Percentiles rank a stretch among this genome's conserved stretches.
Evolutionary conservation across 2,329 filamentous ascomycete genomes (phyloP).

Genomic region (Aspergillus novoparasiticus): DNA sequence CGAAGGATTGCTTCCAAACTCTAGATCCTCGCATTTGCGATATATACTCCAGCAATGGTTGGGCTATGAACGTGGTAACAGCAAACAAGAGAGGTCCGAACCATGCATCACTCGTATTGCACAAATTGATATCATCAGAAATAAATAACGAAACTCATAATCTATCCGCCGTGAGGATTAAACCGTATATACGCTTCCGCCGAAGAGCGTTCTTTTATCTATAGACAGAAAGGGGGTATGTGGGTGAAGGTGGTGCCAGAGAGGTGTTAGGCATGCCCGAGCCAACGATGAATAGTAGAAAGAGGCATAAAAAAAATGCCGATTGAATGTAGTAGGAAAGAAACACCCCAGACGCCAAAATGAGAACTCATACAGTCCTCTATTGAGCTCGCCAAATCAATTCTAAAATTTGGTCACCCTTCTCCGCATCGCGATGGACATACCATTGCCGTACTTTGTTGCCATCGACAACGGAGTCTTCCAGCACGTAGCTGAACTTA

Average conservation of each 20-base stretch:
- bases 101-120: slow-evolving; percentile 11
- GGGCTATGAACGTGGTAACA: slow-evolving; percentile 8
- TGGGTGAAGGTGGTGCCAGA: slow-evolving; percentile 7
- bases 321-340: neutral
- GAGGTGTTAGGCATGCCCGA: neutral
- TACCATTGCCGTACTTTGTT: slow-evolving; percentile 59
- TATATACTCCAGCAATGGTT: slow-evolving; percentile 1
- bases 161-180: slow-evolving; percentile 21
- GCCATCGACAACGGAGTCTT: slow-evolving; percentile 47
- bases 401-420: slow-evolving; percentile 44
- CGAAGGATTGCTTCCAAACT: neutral
- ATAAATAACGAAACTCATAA: slow-evolving; percentile 19
- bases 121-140: slow-evolving; percentile 17
- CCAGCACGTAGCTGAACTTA: slow-evolving; percentile 57
- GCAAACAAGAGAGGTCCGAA: slow-evolving; percentile 4
- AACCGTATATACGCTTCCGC: slow-evolving; percentile 10
- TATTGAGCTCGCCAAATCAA: slow-evolving; percentile 37
- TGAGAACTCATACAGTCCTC: neutral
- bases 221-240: slow-evolving; percentile 12
- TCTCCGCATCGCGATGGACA: slow-evolving; percentile 48
- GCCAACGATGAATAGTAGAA: neutral
- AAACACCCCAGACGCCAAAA: neutral
- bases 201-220: slow-evolving; percentile 13
- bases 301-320: neutral
- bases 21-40: neutral